Evolutionary conservation across 1,139 yeast species (phyloP).

Genomic region (Meyerozyma guilliermondii): DNA sequence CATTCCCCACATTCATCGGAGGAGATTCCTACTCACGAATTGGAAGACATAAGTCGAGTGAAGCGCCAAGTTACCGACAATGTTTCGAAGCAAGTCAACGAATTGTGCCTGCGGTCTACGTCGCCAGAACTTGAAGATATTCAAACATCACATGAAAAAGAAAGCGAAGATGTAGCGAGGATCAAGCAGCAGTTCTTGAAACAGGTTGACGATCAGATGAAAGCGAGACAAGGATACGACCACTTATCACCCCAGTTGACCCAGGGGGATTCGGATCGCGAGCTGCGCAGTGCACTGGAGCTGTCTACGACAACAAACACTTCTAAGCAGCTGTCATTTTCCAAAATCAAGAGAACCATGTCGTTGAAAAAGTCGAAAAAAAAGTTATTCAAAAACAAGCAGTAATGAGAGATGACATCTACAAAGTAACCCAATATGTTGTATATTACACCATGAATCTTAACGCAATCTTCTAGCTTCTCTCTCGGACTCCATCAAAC

Average conservation of each 20-base stretch:
- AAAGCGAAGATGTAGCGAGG: slow-evolving; percentile 14
- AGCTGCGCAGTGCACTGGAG: neutral
- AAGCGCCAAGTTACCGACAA: slow-evolving; percentile 18
- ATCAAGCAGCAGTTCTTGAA: slow-evolving; percentile 16
- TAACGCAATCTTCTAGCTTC: slow-evolving; percentile 27
- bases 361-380: neutral
- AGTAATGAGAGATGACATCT: neutral
- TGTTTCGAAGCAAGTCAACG: slow-evolving; percentile 19
- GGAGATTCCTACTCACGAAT: slow-evolving; percentile 9
- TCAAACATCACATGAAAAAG: slow-evolving; percentile 2
- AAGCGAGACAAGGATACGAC: slow-evolving; percentile 1
- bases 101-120: slow-evolving; percentile 13
- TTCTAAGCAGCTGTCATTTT: neutral
- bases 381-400: neutral
- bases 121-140: slow-evolving; percentile 7
- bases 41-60: slow-evolving; percentile 14
- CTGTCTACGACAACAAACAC: neutral
- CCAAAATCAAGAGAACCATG: neutral
- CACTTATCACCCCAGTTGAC: neutral
- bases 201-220: slow-evolving; percentile 19
- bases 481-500: slow-evolving; percentile 25
- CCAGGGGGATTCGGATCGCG: neutral
- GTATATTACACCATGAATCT: slow-evolving; percentile 5
- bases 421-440: neutral
- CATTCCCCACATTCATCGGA: slow-evolving; percentile 10